phyloP scores from a whole-genome alignment of 1,284 basidiomycete species.

The Sanguinoderma infundibulare region DNA sequence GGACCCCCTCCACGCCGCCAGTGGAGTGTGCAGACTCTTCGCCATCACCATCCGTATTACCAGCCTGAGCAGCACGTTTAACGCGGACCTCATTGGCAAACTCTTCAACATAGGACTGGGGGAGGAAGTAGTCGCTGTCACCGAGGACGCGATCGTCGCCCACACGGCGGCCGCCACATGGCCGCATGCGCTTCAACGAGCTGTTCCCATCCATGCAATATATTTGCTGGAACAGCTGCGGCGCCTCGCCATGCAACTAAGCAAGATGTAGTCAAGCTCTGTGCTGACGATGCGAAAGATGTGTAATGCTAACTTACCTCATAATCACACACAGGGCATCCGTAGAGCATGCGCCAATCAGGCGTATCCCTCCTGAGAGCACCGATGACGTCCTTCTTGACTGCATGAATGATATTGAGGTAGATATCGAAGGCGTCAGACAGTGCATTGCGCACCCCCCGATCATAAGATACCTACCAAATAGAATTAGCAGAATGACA shows the following conservation, averaged over 20 bases:
- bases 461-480: slow-evolving; percentile 20
- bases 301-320: slow-evolving; percentile 17
- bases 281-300: no score
- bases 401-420: slow-evolving; percentile 23
- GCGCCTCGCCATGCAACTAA: slow-evolving; percentile 24
- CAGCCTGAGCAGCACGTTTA: background rate
- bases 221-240: slow-evolving; percentile 26
- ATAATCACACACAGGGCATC: slow-evolving; percentile 38
- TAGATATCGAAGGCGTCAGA: slow-evolving; percentile 38
- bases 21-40: background rate
- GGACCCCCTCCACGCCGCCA: background rate
- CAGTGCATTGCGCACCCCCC: slow-evolving; percentile 19
- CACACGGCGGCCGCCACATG: slow-evolving; percentile 1
- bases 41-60: background rate
- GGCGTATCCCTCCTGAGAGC: slow-evolving; percentile 27
- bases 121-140: slow-evolving; percentile 30
- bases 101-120: slow-evolving; percentile 30
- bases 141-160: slow-evolving; percentile 24
- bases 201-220: slow-evolving; percentile 40
- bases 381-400: slow-evolving; percentile 22
- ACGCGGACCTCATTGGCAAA: slow-evolving; percentile 38
- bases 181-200: slow-evolving; percentile 36
- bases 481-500: slow-evolving; percentile 8
- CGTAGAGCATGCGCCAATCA: slow-evolving; percentile 34
- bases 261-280: background rate